Percentiles rank a stretch among this genome's conserved stretches.
Evolutionary conservation across 176 grass and related monocot species (phyloP).

Genomic region (Eragrostis curvula): DNA sequence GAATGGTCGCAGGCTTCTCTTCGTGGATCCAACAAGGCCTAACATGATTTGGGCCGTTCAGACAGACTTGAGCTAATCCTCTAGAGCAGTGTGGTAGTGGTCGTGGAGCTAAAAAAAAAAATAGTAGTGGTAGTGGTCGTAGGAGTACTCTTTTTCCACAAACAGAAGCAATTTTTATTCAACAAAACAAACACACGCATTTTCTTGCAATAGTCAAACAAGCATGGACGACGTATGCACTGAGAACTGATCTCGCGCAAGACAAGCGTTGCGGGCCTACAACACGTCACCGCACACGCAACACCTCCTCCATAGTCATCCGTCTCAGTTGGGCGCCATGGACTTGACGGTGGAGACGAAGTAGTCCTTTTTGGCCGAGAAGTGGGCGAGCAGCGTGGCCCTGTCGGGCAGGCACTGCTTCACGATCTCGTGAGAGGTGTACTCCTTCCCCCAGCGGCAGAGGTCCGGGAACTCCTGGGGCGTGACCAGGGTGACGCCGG

Average conservation of each 20-base stretch:
- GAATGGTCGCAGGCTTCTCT: no score
- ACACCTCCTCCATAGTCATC: background rate
- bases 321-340: background rate
- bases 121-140: no score
- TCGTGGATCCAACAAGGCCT: background rate
- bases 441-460: conserved; percentile 47
- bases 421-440: conserved; percentile 8
- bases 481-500: conserved; percentile 41
- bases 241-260: background rate
- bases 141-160: no score
- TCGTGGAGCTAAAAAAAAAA: no score
- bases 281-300: no score
- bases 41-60: background rate
- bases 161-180: no score
- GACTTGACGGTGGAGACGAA: background rate
- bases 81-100: no score
- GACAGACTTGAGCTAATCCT: background rate
- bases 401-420: conserved; percentile 43
- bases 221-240: no score
- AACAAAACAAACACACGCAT: no score
- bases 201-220: no score
- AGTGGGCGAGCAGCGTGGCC: conserved; percentile 33
- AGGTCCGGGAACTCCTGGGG: conserved; percentile 44
- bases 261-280: background rate
- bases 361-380: conserved; percentile 24